Base-by-base conservation (phyloP, 306 rosid species). In the Cucurbita pepo region DNA sequence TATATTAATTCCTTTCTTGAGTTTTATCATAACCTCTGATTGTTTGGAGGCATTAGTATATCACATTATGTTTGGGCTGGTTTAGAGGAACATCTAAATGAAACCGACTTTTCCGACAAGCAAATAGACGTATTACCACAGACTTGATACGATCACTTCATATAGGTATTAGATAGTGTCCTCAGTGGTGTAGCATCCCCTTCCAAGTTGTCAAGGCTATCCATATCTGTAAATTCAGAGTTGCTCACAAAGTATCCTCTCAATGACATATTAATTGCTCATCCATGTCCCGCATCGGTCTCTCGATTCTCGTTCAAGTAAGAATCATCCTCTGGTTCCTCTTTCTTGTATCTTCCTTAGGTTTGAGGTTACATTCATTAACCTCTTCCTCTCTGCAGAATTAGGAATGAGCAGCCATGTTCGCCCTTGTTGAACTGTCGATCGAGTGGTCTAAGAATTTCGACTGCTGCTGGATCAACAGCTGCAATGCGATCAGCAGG, bases 401-500 rank as follows among this genome's bases (percentile, higher is more conserved):
- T 89, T 50, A 82, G 52, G 78, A 80, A 79, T 30, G 83, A 77
- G 61, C 87, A 79, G 61, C 79, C 84, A 30, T 64, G 60, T 80
- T 81, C 81, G 13, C 89, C 82, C 10, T 75, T 77, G 45, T 84
- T 86, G 76, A 82, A 84, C 80, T 80, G 86, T 75, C 89, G 97
- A 69, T 94, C 98, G 76, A 94, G 98, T 61, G 97, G 98, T 72
- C 83, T 90, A 19, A 83, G 97, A 81, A 87, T 94, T 76, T 94
- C 97, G 34, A 81, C 98, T 6, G 95, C 91, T 55, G 90, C 96
- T 1, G 97, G 98, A 79, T 88, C 98, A 79, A 89, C 98, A 0
- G 97, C 97, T 71, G 97, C 98, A 44, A 90, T 94, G 98, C 92
- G 51, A 47, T 89, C 97, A 34, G 96, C 98, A 9, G 96, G 97